Percentiles rank a stretch among this genome's conserved stretches.
phyloP scores from a whole-genome alignment of 768 basidiomycete genomes.

The Gymnopilus dilepis region DNA sequence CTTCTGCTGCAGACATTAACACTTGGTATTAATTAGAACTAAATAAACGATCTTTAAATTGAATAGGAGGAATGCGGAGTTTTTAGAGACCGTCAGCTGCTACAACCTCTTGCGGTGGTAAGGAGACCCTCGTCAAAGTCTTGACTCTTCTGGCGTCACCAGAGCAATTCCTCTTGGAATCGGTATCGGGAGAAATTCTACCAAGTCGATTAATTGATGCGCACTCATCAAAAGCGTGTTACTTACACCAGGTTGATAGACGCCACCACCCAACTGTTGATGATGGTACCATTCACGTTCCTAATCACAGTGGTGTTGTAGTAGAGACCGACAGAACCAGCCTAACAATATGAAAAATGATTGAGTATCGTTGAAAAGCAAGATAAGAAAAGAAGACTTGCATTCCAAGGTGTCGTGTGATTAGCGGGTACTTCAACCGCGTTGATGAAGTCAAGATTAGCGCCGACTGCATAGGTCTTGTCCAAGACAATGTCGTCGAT shows the following conservation, averaged over 20 bases:
- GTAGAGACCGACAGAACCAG: neutral
- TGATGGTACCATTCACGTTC: neutral
- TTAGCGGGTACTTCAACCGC: neutral
- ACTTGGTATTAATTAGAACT: too few species aligned
- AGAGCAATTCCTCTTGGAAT: neutral
- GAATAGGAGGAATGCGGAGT: too few species aligned
- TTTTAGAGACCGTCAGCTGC: neutral
- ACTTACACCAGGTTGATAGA: constrained; percentile 3
- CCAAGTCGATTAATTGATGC: neutral
- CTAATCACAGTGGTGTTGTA: neutral
- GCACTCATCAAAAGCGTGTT: neutral
- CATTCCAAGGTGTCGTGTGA: neutral
- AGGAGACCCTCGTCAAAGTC: neutral
- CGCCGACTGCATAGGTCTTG: neutral
- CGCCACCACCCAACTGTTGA: neutral
- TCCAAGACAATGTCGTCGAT: neutral
- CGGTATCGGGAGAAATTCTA: neutral
- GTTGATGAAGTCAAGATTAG: neutral
- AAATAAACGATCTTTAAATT: too few species aligned
- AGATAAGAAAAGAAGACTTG: neutral
- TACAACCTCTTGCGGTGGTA: neutral
- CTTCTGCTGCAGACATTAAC: too few species aligned
- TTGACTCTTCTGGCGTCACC: neutral
- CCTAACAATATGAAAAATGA: neutral
- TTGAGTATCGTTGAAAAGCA: neutral